Evolutionary conservation across 2,329 filamentous ascomycete species (phyloP).

Genomic region (Fusarium avenaceum): DNA sequence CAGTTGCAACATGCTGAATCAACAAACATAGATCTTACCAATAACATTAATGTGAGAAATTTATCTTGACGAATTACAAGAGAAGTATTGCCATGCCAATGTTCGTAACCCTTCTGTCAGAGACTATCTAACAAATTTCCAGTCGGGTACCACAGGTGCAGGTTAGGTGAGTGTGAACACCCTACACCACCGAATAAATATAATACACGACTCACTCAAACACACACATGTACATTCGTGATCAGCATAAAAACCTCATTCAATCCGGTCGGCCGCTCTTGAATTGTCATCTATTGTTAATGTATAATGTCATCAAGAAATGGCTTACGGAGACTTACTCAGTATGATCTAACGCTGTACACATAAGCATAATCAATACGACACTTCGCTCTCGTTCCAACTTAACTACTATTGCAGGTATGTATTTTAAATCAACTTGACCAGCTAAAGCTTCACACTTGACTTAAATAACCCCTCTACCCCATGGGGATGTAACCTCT

Average conservation of each 20-base stretch:
- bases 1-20: no score
- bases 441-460: no score
- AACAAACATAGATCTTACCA: no score
- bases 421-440: no score
- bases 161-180: neutral
- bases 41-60: no score
- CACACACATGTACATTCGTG: neutral
- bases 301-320: neutral
- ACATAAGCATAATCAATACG: neutral
- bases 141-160: neutral
- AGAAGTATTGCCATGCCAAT: no score
- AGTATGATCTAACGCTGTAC: neutral
- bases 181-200: neutral
- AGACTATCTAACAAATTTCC: neutral
- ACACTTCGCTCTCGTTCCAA: neutral
- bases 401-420: no score
- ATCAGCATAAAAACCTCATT: neutral
- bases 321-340: constrained; percentile 37
- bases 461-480: no score
- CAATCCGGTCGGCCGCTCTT: neutral
- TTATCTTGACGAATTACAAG: no score
- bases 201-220: neutral
- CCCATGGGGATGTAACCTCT: no score
- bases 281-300: neutral
- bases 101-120: neutral